Evolutionary conservation across 495 filamentous ascomycete species (phyloP).

Genomic region (Chaetomium fimeti): DNA sequence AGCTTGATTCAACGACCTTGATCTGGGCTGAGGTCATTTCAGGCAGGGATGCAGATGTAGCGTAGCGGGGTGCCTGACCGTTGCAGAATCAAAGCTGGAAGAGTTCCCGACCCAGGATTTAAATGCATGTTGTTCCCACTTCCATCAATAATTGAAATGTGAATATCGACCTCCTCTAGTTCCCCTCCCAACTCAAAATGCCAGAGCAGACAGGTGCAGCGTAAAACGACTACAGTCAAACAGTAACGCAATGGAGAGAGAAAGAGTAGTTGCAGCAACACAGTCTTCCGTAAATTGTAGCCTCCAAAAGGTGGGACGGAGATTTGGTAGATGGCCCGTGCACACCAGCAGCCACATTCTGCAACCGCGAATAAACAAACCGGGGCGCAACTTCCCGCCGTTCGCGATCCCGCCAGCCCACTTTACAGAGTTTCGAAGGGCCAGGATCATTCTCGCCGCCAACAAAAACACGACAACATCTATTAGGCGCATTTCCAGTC

Average conservation of each 20-base stretch:
- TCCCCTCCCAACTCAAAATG: neutral
- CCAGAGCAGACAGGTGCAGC: neutral
- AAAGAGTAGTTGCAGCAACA: neutral
- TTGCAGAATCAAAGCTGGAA: too few relatives aligned
- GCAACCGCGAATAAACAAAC: slow-evolving; percentile 28
- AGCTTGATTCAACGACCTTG: too few relatives aligned
- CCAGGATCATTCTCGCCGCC: slow-evolving; percentile 6
- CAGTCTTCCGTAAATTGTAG: neutral
- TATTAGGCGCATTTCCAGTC: slow-evolving; percentile 7
- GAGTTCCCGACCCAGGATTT: too few relatives aligned
- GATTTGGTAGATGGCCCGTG: slow-evolving; percentile 16
- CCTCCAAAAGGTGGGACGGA: neutral
- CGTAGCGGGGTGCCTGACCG: too few relatives aligned
- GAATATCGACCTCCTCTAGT: neutral
- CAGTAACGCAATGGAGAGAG: neutral
- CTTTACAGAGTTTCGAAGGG: slow-evolving; percentile 6
- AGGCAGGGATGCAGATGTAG: too few relatives aligned
- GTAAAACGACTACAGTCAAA: neutral
- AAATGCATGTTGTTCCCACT: too few relatives aligned
- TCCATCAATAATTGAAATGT: too few relatives aligned
- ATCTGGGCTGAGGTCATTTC: too few relatives aligned
- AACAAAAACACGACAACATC: slow-evolving; percentile 7
- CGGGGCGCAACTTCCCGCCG: slow-evolving; percentile 20
- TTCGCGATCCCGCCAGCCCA: slow-evolving; percentile 23
- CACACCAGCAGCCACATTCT: slow-evolving; percentile 13